Base-by-base conservation (phyloP, 495 filamentous ascomycete genomes). In the Penicillium macrosclerotiorum region DNA sequence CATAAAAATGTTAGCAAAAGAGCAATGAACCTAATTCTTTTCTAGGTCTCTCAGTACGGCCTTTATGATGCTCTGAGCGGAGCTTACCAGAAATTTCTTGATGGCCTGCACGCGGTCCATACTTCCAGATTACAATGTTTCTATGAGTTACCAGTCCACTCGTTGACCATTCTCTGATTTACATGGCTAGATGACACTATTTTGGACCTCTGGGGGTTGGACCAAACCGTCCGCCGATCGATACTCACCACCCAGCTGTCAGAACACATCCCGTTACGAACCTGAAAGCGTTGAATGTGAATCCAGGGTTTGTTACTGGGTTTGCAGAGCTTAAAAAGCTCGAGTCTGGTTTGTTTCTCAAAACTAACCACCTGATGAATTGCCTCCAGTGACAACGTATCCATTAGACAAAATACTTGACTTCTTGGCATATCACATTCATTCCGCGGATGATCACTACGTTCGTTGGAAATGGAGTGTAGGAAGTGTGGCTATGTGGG, bases 381-480 rank as follows among this genome's bases (percentile, higher is more conserved):
- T n/a, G n/a, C n/a, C n/a, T n/a, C n/a, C n/a, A n/a, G n/a, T n/a
- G n/a, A n/a, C n/a, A n/a, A n/a, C n/a, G n/a, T n/a, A 8, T 32
- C 6, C 13, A 6, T 20, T 32, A 55, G 75, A 80, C 37, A 72
- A 70, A 47, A 53, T 78, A 12, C 63, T 79, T 2, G 69, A 78
- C 24, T 78, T 79, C 47, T 67, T 77, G 36, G 52, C 62, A 5
- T 69, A 71, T 40, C 75, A 79, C 46, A 71, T 79, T 36, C 77
- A 79, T 49, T 68, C 71, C 11, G 72, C 74, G 0, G 75, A 79
- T 42, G 76, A 81, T 47, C 72, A 78, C 47, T 65, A 63, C 37
- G 74, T 78, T 11, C 59, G 76, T 5, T 78, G 72, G 71, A 79
- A 78, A 48, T 81, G 75, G 77, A 60, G 60, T n/a, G 72, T 75